Evolutionary conservation across 2,329 filamentous ascomycete genomes (phyloP).

Genomic region (Fusarium ramigenum): DNA sequence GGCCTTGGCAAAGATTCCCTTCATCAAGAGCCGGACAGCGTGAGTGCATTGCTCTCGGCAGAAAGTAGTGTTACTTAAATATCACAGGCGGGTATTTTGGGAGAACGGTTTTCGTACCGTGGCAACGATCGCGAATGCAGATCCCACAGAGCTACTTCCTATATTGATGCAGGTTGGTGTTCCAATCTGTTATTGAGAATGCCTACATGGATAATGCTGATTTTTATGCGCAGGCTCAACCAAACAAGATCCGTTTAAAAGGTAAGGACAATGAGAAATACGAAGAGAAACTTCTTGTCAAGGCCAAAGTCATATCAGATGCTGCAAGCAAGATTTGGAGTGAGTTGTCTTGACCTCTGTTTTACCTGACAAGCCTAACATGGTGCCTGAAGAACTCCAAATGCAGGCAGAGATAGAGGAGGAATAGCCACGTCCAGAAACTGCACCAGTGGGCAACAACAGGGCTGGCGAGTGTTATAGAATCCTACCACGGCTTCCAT

Average conservation of each 20-base stretch:
- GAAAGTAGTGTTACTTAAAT: slow-evolving; percentile 1
- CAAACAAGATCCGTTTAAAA: slow-evolving; percentile 68
- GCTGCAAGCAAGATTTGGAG: slow-evolving; percentile 77
- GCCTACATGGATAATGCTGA: not conserved
- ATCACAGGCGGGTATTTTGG: slow-evolving; percentile 67
- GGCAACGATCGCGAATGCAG: slow-evolving; percentile 73
- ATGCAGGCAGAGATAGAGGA: slow-evolving; percentile 61
- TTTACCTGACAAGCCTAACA: slow-evolving; percentile 1
- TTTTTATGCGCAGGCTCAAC: slow-evolving; percentile 64
- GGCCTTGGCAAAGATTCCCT: slow-evolving; percentile 75
- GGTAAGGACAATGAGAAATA: slow-evolving; percentile 66
- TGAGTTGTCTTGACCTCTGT: slow-evolving; percentile 49
- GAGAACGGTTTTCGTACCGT: slow-evolving; percentile 79
- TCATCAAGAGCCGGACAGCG: slow-evolving; percentile 81
- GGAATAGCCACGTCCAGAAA: slow-evolving; percentile 45
- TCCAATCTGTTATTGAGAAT: not conserved
- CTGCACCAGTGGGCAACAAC: not conserved
- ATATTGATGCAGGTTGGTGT: slow-evolving; percentile 72
- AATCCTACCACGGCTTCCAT: not conserved
- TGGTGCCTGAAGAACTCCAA: slow-evolving; percentile 53
- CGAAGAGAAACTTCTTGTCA: slow-evolving; percentile 70
- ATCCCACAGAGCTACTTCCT: slow-evolving; percentile 73
- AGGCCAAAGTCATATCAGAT: slow-evolving; percentile 73
- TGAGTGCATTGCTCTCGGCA: slow-evolving; percentile 46
- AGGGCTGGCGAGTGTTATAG: not conserved